Evolutionary conservation across 2,329 filamentous ascomycete species (phyloP), one percentile per base, ranked within the genome.

Genomic region (Pezicula neosporulosa): DNA sequence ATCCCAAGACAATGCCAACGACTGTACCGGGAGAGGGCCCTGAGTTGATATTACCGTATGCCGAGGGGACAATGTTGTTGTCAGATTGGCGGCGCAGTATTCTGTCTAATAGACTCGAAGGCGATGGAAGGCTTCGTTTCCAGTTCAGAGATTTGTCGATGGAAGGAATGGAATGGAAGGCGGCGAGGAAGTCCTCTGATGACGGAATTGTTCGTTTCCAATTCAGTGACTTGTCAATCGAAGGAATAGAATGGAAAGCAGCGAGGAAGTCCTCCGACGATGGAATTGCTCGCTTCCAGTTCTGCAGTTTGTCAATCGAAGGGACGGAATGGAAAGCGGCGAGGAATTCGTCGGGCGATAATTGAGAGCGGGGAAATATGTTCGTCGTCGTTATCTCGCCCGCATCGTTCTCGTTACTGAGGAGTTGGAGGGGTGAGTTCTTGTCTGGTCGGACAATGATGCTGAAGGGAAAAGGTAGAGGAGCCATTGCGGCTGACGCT

Each of bases 1-100:
- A 74, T 55, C 78, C 78, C 24, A 82, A 69, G 6, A 80, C 77
- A 52, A 86, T 85, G 49, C 83, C 83, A 9, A 75, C 81, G 1
- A 86, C 76, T 37, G 76, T 76, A 49, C 80, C 82, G 0, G 82
- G 76, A 1, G 72, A 44, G 0, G 81, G 81, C 6, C 80, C 76
- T 24, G 69, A 61, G 63, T 78, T 68, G 33, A 81, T 69, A 48
- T 73, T 72, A 43, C 76, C 72, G 67, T 87, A 87, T 58, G 81
- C 81, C 24, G 80, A 76, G 1, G 83, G 82, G 59, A 87, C 83
- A 54, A 81, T 74, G 51, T 67, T 68, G 49, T 64, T 62, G 55
- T 57, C 56, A 37, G 43, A 36, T 30, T 54, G 38, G 27, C 52
- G 49, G 42, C 48, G 48, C n/a, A 44, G 18, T 28, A 45, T 24